A percentile compares a stretch with the other conserved stretches of the same genome.
Conservation (phyloP, 768 basidiomycete genomes). For the Lactifluus piperatus region DNA sequence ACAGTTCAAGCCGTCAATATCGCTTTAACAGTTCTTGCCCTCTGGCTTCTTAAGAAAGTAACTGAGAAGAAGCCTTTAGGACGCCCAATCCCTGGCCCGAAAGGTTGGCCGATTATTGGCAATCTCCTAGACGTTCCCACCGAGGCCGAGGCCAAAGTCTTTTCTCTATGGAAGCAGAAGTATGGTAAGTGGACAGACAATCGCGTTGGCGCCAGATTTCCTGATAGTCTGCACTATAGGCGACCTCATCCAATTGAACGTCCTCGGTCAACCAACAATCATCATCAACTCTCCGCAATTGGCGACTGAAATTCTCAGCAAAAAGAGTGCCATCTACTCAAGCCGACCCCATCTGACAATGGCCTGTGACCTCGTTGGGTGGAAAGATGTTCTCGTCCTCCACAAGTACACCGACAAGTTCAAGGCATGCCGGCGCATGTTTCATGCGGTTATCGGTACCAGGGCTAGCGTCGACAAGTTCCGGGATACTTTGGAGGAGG, state of each 20-base stretch:
- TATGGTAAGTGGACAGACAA: background rate
- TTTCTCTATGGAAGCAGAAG: background rate
- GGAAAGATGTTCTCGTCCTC: conserved; percentile 19
- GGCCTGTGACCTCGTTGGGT: conserved; percentile 21
- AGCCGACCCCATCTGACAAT: conserved; percentile 21
- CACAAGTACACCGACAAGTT: background rate
- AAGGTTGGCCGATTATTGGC: conserved; percentile 1
- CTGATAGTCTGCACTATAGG: background rate
- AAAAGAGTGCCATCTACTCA: conserved; percentile 3
- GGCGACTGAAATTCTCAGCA: background rate
- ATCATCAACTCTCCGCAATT: conserved; percentile 7
- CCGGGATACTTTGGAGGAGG: conserved; percentile 17
- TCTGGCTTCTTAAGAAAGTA: conserved; percentile 15
- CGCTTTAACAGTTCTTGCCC: conserved; percentile 6
- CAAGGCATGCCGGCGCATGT: conserved; percentile 5
- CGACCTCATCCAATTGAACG: background rate
- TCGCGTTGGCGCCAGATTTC: background rate
- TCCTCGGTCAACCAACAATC: conserved; percentile 1
- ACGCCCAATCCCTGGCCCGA: conserved; percentile 8
- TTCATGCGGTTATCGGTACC: conserved; percentile 19
- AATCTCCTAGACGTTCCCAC: conserved; percentile 7
- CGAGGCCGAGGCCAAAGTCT: background rate
- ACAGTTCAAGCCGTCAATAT: background rate
- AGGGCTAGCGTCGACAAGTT: conserved; percentile 15
- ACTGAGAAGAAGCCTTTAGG: conserved; percentile 13